Evolutionary conservation across 2,329 filamentous ascomycete genomes (phyloP), one percentile per base, ranked within the genome.

Genomic region (Hypoxylon sp.): DNA sequence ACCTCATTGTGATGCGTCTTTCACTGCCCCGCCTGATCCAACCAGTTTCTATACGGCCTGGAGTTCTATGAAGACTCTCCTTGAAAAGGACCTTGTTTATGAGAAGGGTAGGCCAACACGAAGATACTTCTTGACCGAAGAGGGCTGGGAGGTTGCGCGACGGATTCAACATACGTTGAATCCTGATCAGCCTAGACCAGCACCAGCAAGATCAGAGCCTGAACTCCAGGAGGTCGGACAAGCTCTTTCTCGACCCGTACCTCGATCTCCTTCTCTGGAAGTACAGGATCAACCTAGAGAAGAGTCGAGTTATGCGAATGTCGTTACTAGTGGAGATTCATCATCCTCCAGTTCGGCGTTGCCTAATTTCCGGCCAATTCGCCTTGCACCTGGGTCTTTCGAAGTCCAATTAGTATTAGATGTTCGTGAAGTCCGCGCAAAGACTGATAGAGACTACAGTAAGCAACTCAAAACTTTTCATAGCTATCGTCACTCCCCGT

Each of bases 51-150:
- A 93, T 73, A 95, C 92, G 0, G 93, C 93, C 0, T 96, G 92
- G 92, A 91, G 88, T 74, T 94, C 92, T 1, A 94, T 95, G 86
- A 93, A 92, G 76, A 93, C 91, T 0, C 81, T 96, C 33, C 73
- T 90, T 4, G 85, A 89, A 60, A 94, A 95, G 76, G 91, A 94
- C 64, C 81, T 95, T 2, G 91, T 95, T 0, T 90, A 89, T 63
- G 90, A 92, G 72, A 89, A 88, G 59, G 91, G 92, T 0, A 85
- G 91, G 14, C 92, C 92, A 0, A 79, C 89, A 17, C 87, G 89
- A 66, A 88, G 86, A 71, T 96, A 94, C 76, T 84, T 85, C 1
- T 81, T 96, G 37, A 93, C 92, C 0, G 92, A 95, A 33, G 91
- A 93, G 66, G 93, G 93, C 2, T 92, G 91, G 90, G 91, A 93